Percentiles rank a stretch among this genome's conserved stretches.
Conservation (phyloP, 192 early-diverging fungal genomes). For the Dimargaris xerosporica region DNA sequence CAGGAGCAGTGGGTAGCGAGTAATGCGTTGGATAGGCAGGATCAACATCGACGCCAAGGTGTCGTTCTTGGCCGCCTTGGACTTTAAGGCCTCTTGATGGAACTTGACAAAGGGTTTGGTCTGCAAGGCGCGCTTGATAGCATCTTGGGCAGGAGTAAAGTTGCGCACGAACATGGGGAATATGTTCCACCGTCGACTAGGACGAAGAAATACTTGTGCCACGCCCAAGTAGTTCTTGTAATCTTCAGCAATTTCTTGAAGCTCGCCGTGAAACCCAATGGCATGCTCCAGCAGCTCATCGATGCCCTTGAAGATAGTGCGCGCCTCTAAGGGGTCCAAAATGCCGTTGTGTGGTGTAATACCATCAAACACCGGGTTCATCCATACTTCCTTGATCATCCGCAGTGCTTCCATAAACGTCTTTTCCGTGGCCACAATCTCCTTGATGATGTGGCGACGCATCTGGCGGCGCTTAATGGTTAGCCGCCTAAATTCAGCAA, state of each 20-base stretch:
- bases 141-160: slow-evolving; percentile 1
- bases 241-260: background rate
- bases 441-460: slow-evolving; percentile 1
- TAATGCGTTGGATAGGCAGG: slow-evolving; percentile 6
- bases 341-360: background rate
- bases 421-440: slow-evolving; percentile 7
- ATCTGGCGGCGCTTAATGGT: slow-evolving; percentile 1
- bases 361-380: slow-evolving; percentile 1
- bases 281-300: slow-evolving; percentile 11
- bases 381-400: background rate
- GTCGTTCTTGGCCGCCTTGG: slow-evolving; percentile 7
- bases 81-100: background rate
- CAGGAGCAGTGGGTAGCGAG: slow-evolving; percentile 9
- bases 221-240: background rate
- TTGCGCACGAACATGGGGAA: slow-evolving; percentile 6
- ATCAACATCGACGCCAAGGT: slow-evolving; percentile 6
- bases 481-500: background rate
- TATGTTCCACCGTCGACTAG: background rate
- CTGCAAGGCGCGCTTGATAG: background rate
- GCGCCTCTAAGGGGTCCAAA: slow-evolving; percentile 5
- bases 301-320: slow-evolving; percentile 5
- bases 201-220: background rate
- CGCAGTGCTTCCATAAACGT: background rate
- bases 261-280: background rate
- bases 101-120: slow-evolving; percentile 9